Conservation (phyloP, 129 eudicot species). For the Centella asiatica region DNA sequence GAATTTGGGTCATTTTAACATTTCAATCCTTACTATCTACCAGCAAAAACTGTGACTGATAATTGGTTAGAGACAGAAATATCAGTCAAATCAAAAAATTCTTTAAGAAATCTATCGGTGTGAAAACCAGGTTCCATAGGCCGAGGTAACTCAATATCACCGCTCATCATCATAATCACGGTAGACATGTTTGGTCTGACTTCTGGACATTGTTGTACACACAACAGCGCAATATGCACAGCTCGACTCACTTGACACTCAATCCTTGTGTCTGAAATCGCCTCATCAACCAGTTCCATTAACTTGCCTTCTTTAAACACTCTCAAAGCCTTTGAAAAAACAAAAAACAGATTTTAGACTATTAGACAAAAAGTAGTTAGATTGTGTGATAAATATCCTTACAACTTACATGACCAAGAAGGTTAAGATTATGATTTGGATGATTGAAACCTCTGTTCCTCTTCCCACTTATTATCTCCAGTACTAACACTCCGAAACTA, state of each 20-base stretch:
- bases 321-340: constrained; percentile 58
- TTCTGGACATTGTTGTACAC: constrained; percentile 53
- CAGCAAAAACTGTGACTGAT: constrained; percentile 25
- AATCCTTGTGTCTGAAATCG: constrained; percentile 8
- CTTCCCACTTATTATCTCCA: constrained; percentile 44
- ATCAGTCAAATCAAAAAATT: constrained; percentile 22
- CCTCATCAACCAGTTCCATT: constrained; percentile 30
- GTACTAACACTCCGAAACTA: constrained; percentile 47
- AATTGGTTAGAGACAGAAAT: constrained; percentile 29
- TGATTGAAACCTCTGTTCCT: constrained; percentile 30
- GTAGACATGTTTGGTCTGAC: constrained; percentile 46
- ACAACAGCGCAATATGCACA: constrained; percentile 37
- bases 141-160: constrained; percentile 30
- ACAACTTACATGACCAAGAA: constrained; percentile 47
- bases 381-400: neutral
- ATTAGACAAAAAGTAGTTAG: neutral
- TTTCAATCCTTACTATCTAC: too few relatives aligned
- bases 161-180: constrained; percentile 39
- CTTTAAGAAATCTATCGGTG: constrained; percentile 30
- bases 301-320: constrained; percentile 27
- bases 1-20: too few relatives aligned
- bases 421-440: constrained; percentile 34
- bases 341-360: too few relatives aligned
- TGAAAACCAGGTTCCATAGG: constrained; percentile 46
- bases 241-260: constrained; percentile 24